A percentile compares a stretch with the other conserved stretches of the same genome.
These are phyloP conservation scores for Pseudocohnilembus persalinus DNA, from an alignment of 169 alveolate genomes.

Conservation along the genomic window DNA sequence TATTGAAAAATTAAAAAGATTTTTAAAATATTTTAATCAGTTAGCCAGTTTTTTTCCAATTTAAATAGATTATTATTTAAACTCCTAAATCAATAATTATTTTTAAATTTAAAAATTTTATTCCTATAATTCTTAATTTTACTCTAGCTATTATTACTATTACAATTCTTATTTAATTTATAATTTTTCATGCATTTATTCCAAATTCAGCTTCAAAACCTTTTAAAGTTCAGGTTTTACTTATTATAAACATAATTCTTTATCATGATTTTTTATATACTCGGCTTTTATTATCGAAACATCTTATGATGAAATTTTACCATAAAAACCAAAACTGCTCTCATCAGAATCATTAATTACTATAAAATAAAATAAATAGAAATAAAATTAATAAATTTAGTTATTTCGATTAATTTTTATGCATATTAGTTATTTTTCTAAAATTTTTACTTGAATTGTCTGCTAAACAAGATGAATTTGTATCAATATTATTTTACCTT, in stretches of 20 bases:
- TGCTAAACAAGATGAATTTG: not conserved
- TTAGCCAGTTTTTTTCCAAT: no score
- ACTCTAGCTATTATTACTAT: not conserved
- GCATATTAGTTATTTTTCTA: no score
- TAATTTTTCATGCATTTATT: not conserved
- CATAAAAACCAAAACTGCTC: slow-evolving; percentile 22
- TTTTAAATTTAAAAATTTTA: no score
- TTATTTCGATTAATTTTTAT: no score
- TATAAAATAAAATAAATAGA: not conserved
- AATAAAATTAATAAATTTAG: no score
- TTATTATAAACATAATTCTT: not conserved
- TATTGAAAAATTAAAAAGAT: no score
- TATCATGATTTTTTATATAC: not conserved
- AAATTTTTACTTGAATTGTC: slow-evolving; percentile 19
- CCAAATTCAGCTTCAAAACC: not conserved
- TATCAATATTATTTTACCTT: not conserved
- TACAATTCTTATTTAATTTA: not conserved
- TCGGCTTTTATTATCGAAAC: not conserved
- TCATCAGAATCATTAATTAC: slow-evolving; percentile 29
- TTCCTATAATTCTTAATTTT: not conserved
- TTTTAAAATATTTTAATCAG: no score
- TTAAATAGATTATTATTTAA: no score
- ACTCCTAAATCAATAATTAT: no score
- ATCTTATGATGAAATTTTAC: not conserved
- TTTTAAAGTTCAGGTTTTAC: not conserved